Conservation (phyloP, 2,329 filamentous ascomycete genomes). For the Fusarium decemcellulare region DNA sequence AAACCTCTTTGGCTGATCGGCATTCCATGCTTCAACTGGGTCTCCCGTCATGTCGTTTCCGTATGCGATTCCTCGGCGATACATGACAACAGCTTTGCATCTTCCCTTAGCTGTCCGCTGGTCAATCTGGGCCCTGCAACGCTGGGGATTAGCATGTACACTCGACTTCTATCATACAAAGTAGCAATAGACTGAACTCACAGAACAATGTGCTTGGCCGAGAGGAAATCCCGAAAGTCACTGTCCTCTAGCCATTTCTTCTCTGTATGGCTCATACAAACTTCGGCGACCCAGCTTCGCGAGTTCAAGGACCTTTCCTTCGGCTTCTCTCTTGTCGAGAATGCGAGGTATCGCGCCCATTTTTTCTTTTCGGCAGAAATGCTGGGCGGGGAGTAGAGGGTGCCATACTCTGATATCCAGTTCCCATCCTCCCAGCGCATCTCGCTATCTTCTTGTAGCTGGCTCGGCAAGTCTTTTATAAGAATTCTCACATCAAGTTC, state of each 20-base stretch:
- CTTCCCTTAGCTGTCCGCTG: not conserved
- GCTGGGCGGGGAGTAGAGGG: too few relatives aligned
- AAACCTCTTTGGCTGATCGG: too few relatives aligned
- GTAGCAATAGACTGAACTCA: not conserved
- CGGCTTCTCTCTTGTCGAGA: not conserved
- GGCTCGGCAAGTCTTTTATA: not conserved
- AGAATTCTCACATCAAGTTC: not conserved
- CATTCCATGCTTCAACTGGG: not conserved
- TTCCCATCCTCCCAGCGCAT: not conserved
- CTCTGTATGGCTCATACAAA: not conserved
- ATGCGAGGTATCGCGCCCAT: not conserved
- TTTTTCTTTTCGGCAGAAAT: not conserved
- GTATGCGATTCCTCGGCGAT: not conserved
- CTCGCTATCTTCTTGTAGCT: not conserved
- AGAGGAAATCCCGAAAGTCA: not conserved
- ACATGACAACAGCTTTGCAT: not conserved
- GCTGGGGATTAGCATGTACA: not conserved
- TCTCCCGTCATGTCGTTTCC: not conserved
- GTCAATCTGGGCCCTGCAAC: not conserved
- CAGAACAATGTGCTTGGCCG: not conserved
- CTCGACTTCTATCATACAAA: too few relatives aligned
- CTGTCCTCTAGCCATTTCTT: not conserved
- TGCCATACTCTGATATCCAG: not conserved
- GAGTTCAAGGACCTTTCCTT: not conserved
- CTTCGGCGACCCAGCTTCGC: not conserved